Percentiles rank a stretch among this genome's conserved stretches.
Evolutionary conservation across 495 filamentous ascomycete genomes (phyloP).

Genomic region (Articulospora tetracladia): DNA sequence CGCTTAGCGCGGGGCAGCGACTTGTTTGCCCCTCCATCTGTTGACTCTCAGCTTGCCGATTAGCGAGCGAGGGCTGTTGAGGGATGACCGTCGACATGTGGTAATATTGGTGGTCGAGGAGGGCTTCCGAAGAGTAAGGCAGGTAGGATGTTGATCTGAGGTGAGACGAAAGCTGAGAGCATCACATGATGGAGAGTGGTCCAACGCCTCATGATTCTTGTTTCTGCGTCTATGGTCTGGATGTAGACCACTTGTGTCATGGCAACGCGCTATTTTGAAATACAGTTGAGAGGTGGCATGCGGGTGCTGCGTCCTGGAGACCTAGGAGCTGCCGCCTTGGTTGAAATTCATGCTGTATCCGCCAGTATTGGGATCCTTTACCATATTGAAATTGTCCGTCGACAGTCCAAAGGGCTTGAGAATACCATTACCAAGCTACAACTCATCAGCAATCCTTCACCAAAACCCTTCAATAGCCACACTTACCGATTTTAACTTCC

Average conservation of each 20-base stretch:
- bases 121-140: background rate
- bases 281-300: too few species aligned
- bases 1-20: conserved; percentile 8
- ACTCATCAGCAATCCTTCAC: conserved; percentile 5
- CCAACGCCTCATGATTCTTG: background rate
- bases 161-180: background rate
- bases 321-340: conserved; percentile 28
- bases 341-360: conserved; percentile 91
- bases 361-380: conserved; percentile 82
- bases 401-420: conserved; percentile 90
- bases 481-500: conserved; percentile 82
- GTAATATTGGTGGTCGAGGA: background rate
- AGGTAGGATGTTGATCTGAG: background rate
- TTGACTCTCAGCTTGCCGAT: background rate
- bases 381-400: conserved; percentile 90
- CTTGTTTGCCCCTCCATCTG: background rate
- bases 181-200: too few species aligned
- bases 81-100: background rate
- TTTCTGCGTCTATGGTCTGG: too few species aligned
- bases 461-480: background rate
- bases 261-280: too few species aligned
- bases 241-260: too few species aligned
- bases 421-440: conserved; percentile 79
- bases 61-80: background rate
- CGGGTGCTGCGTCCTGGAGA: too few species aligned